Percentiles rank a stretch among this genome's conserved stretches.
Evolutionary conservation across 1,284 basidiomycete genomes (phyloP).

Genomic region (Leccinum variabile): DNA sequence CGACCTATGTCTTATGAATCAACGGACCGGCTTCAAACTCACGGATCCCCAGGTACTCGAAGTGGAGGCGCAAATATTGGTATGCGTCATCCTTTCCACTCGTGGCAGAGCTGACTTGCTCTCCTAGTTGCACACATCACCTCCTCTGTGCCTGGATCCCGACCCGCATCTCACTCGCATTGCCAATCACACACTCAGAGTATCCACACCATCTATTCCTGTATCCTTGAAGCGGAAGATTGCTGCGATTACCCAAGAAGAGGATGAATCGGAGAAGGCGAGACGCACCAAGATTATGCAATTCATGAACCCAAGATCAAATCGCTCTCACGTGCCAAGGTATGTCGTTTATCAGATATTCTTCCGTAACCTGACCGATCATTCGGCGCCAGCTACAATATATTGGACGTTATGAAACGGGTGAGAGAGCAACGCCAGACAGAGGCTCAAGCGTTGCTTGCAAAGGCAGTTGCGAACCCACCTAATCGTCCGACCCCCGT

Average conservation of each 20-base stretch:
- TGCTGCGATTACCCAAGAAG: slow-evolving; percentile 57
- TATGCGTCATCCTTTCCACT: slow-evolving; percentile 35
- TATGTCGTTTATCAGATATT: slow-evolving; percentile 31
- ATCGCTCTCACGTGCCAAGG: slow-evolving; percentile 47
- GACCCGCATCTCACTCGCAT: slow-evolving; percentile 71
- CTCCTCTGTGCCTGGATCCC: slow-evolving; percentile 74
- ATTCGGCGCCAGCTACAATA: slow-evolving; percentile 44
- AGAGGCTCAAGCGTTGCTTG: slow-evolving; percentile 22
- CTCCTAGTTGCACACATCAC: slow-evolving; percentile 62
- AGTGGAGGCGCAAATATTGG: slow-evolving; percentile 68
- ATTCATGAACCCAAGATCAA: slow-evolving; percentile 68
- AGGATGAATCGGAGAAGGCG: slow-evolving; percentile 69
- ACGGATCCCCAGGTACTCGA: slow-evolving; percentile 70
- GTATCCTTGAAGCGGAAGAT: slow-evolving; percentile 78
- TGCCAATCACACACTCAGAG: slow-evolving; percentile 66
- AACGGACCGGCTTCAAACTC: slow-evolving; percentile 55
- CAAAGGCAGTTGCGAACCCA: slow-evolving; percentile 28
- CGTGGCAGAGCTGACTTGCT: slow-evolving; percentile 9
- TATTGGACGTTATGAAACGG: slow-evolving; percentile 50
- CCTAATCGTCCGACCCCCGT: slow-evolving; percentile 27
- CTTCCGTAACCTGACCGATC: slow-evolving; percentile 12
- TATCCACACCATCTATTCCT: slow-evolving; percentile 66
- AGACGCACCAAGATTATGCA: slow-evolving; percentile 70
- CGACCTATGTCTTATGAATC: slow-evolving; percentile 69
- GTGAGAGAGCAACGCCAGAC: slow-evolving; percentile 33